phyloP scores from a whole-genome alignment of 148 eudicot species.

The Cornus controversa region DNA sequence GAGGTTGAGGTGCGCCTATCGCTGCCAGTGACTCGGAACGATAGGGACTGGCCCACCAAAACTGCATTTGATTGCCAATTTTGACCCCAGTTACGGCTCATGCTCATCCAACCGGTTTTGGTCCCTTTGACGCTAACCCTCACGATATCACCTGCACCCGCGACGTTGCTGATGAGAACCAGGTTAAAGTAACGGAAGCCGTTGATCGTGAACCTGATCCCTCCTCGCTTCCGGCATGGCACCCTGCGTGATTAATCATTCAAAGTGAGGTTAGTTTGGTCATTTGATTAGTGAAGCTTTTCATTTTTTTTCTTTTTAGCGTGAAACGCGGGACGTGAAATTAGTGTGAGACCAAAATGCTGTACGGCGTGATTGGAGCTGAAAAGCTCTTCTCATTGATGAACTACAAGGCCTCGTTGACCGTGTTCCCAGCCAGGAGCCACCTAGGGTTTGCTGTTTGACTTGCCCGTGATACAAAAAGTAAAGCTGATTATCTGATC shows the following conservation, averaged over 20 bases:
- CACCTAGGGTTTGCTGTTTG: neutral
- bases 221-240: slow-evolving; percentile 71
- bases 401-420: neutral
- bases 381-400: neutral
- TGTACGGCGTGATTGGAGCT: neutral
- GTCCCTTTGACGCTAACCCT: slow-evolving; percentile 52
- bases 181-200: slow-evolving; percentile 78
- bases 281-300: neutral
- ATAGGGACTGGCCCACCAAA: slow-evolving; percentile 60
- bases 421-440: neutral
- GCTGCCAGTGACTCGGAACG: slow-evolving; percentile 58
- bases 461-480: neutral
- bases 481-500: neutral
- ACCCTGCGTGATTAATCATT: slow-evolving; percentile 33
- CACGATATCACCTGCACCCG: slow-evolving; percentile 70
- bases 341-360: neutral
- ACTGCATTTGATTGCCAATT: slow-evolving; percentile 72
- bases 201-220: slow-evolving; percentile 70
- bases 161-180: slow-evolving; percentile 61
- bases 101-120: slow-evolving; percentile 57
- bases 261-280: neutral
- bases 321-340: neutral
- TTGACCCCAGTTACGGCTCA: slow-evolving; percentile 85
- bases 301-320: neutral
- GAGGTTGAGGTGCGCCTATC: slow-evolving; percentile 62